Conservation (phyloP, 768 basidiomycete genomes). For the Russula brevipes region DNA sequence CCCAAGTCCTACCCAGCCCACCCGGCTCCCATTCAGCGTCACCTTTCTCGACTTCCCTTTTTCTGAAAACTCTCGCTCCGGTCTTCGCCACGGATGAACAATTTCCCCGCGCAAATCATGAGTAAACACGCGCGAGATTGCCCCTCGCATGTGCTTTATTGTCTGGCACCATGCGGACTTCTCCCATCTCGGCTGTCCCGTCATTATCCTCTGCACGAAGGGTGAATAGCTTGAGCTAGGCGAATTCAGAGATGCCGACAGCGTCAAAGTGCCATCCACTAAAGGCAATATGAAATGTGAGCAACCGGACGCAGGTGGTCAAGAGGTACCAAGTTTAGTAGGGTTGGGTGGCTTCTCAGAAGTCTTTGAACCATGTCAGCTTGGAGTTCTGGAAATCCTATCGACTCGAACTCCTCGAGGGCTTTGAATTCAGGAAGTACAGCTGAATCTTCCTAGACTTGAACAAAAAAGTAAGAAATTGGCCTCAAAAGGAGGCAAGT, state of each 20-base stretch:
- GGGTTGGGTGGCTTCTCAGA: constrained; percentile 48
- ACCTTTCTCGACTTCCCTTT: too few relatives aligned
- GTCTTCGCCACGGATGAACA: too few relatives aligned
- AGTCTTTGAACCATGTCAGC: constrained; percentile 62
- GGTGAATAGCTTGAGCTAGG: constrained; percentile 56
- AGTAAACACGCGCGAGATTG: constrained; percentile 56
- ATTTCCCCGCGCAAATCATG: constrained; percentile 36
- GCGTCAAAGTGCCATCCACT: constrained; percentile 74
- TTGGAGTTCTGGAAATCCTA: constrained; percentile 64
- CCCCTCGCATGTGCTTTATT: constrained; percentile 56
- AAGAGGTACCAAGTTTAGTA: constrained; percentile 46
- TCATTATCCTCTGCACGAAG: constrained; percentile 63
- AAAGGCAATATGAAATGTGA: background rate
- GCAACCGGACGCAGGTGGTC: background rate
- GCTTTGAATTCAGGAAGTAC: constrained; percentile 59
- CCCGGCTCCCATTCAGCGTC: too few relatives aligned
- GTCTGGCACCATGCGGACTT: constrained; percentile 59
- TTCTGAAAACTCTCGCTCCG: too few relatives aligned
- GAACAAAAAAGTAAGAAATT: too few relatives aligned
- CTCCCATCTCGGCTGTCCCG: constrained; percentile 64
- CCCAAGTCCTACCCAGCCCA: too few relatives aligned
- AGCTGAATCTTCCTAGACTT: constrained; percentile 50
- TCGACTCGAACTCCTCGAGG: constrained; percentile 65
- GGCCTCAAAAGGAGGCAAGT: constrained; percentile 37
- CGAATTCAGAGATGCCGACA: constrained; percentile 60